Evolutionary conservation across 1,284 basidiomycete species (phyloP).

Genomic region (Cerrena zonata): DNA sequence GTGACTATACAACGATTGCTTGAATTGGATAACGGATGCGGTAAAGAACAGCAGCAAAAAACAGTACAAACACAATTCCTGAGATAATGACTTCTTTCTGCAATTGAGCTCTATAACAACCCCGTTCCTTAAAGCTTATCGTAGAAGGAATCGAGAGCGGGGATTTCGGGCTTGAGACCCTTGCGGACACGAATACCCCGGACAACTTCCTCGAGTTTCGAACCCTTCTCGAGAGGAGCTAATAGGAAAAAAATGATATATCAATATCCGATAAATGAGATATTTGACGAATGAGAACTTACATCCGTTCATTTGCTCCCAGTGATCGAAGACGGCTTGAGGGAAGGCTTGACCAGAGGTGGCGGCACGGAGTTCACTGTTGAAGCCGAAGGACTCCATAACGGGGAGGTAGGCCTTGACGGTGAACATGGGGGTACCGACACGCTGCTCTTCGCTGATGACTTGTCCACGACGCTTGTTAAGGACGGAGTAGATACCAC

Average conservation of each 20-base stretch:
- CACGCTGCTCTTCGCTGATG: conserved; percentile 94
- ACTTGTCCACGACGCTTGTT: conserved; percentile 99
- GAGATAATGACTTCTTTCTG: background rate
- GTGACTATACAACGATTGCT: background rate
- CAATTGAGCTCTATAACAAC: background rate
- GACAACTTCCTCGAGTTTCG: conserved; percentile 87
- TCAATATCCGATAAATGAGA: background rate
- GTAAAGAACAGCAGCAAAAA: background rate
- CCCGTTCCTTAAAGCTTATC: conserved; percentile 56
- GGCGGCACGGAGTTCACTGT: conserved; percentile 87
- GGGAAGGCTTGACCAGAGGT: conserved; percentile 99
- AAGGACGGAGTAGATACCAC: conserved; percentile 93
- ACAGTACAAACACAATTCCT: background rate
- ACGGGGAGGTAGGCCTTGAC: conserved; percentile 99
- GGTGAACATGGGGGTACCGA: conserved; percentile 99
- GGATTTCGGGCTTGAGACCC: conserved; percentile 91
- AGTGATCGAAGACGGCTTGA: conserved; percentile 91
- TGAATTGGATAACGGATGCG: background rate
- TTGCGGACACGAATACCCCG: conserved; percentile 82
- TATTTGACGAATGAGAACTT: conserved; percentile 28
- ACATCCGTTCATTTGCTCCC: conserved; percentile 81
- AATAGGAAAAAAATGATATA: conserved; percentile 13
- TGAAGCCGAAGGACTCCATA: conserved; percentile 98
- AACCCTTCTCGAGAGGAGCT: conserved; percentile 79
- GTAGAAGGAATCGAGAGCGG: conserved; percentile 82